Conservation (phyloP, 2,329 filamentous ascomycete genomes). For the Botryosphaeria dothidea region DNA sequence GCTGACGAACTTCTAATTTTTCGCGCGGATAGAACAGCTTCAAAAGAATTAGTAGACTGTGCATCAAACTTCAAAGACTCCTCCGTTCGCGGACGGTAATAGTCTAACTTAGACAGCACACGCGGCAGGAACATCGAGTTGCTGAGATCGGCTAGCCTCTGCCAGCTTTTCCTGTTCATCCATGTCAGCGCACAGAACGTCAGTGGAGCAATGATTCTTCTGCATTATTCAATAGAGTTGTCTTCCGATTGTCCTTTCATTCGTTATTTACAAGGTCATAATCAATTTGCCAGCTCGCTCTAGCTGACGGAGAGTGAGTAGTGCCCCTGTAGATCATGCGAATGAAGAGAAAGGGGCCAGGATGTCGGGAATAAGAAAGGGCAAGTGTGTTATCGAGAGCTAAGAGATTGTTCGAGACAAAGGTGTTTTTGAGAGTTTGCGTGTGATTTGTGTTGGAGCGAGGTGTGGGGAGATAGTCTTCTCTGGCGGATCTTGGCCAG, state of each 20-base stretch:
- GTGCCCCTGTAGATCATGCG: conserved; percentile 20
- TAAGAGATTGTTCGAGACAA: conserved; percentile 19
- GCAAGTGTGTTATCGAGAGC: conserved; percentile 18
- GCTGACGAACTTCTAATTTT: too few relatives aligned
- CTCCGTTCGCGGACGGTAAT: neutral
- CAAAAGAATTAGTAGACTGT: too few relatives aligned
- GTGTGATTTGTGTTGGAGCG: conserved; percentile 16
- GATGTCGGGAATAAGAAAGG: conserved; percentile 18
- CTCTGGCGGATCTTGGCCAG: conserved; percentile 5
- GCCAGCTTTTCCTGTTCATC: neutral
- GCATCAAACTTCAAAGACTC: neutral
- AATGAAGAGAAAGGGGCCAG: conserved; percentile 19
- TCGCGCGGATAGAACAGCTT: too few relatives aligned
- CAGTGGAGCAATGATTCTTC: conserved; percentile 6
- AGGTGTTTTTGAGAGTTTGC: conserved; percentile 17
- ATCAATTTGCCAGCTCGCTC: conserved; percentile 16
- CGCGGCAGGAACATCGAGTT: neutral
- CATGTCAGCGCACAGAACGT: neutral
- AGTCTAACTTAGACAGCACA: neutral
- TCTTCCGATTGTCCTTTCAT: conserved; percentile 19
- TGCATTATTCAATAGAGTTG: conserved; percentile 12
- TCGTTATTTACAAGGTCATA: conserved; percentile 20
- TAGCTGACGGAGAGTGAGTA: conserved; percentile 18
- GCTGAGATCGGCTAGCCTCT: neutral
- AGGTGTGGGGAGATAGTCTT: conserved; percentile 13